Percentiles rank a stretch among this genome's conserved stretches.
Evolutionary conservation across 1,284 basidiomycete genomes (phyloP).

Genomic region (Leccinum griseonigrum): DNA sequence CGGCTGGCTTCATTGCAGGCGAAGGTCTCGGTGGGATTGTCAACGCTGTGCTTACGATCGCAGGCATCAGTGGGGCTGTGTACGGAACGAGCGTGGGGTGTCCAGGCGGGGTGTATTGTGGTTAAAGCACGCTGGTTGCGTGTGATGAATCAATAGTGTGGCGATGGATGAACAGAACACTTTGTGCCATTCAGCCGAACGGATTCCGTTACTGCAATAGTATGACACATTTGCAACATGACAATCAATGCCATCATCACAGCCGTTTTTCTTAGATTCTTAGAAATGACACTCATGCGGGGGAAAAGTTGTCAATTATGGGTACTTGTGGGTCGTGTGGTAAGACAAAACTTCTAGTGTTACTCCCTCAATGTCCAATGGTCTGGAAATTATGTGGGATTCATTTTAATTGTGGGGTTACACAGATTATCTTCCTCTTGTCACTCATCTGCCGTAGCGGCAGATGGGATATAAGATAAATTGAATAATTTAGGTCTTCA

Average conservation of each 20-base stretch:
- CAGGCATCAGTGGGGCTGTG: constrained; percentile 4
- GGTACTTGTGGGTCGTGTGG: too few relatives aligned
- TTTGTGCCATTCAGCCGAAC: neutral
- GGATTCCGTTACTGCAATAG: neutral
- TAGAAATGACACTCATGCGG: too few relatives aligned
- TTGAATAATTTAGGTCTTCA: too few relatives aligned
- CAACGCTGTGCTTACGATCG: constrained; percentile 14
- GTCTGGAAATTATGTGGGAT: neutral
- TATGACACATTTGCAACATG: neutral
- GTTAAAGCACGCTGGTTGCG: neutral
- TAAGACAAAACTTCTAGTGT: too few relatives aligned
- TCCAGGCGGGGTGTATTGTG: constrained; percentile 4
- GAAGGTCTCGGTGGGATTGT: constrained; percentile 17
- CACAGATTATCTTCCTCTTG: too few relatives aligned
- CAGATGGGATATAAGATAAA: neutral
- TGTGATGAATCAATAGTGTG: neutral
- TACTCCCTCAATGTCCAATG: neutral
- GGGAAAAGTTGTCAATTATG: too few relatives aligned
- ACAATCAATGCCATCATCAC: neutral
- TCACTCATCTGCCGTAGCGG: too few relatives aligned
- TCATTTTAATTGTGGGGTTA: too few relatives aligned
- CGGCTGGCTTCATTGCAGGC: constrained; percentile 16
- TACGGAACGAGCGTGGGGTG: constrained; percentile 11
- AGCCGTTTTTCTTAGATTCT: too few relatives aligned
- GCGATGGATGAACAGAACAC: neutral